Base-by-base conservation (phyloP, 2,329 filamentous ascomycete genomes). In the Xylaria polymorpha region DNA sequence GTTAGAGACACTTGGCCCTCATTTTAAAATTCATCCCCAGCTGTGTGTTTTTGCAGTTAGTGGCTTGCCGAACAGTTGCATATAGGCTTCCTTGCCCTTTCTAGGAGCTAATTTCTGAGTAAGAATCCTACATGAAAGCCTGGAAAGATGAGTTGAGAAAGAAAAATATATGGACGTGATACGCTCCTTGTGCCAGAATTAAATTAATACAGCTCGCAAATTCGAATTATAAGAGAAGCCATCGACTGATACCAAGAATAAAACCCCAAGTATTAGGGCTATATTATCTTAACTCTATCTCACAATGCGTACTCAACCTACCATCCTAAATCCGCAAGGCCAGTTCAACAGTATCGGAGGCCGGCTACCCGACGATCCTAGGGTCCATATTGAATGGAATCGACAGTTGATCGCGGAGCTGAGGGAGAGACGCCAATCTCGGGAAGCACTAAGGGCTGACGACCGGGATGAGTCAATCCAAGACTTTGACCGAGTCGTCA, bases 401-500 rank as follows among this genome's bases (percentile, higher is more conserved):
- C 46, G 59, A 43, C 32, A 43, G 41, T 14, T 61, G 20, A 39
- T 61, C 8, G 18, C 35, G 15, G 46, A 61, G 35, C 9, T 61
- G 22, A 39, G 25, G 6, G 43, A 39, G 32, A 61, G 32, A 39
- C 58, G 58, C 5, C 29, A 25, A 46, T 22, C 22, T n/a, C 32
- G 43, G 7, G 43, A 25, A 48, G 43, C 43, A 20, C 56, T 46
- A 39, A 15, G 43, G 25, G 57, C 43, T 10, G n/a, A 46, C 4
- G 43, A 48, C 18, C 58, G 43, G 6, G 43, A 7, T 39, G 6
- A 18, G 14, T 22, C 58, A 25, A 29, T 61, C 12, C 58, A 50
- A 50, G 58, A 61, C 18, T 50, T 61, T 25, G 58, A 61, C 32
- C 43, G 29, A 8, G n/a, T 50, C n/a, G 58, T 61, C 12, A 48